phyloP scores from a whole-genome alignment of 768 basidiomycete genomes.

The Serendipita indica region DNA sequence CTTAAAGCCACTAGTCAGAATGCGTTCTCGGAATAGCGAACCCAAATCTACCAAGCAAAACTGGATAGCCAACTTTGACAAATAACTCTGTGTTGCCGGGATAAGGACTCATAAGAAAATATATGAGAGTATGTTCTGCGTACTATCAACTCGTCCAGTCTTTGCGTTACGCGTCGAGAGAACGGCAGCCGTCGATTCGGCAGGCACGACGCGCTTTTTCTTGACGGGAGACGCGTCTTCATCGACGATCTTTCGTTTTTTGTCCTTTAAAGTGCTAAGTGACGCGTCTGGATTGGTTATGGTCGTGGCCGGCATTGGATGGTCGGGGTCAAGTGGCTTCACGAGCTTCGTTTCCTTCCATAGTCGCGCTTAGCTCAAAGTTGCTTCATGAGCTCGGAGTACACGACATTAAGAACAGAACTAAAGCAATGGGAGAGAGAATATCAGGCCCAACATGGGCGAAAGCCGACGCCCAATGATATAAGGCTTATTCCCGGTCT shows the following conservation, averaged over 20 bases:
- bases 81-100: constrained; percentile 32
- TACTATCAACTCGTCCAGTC: background rate
- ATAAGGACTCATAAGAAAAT: background rate
- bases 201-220: background rate
- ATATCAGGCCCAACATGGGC: constrained; percentile 41
- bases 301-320: constrained; percentile 2
- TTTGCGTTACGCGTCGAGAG: background rate
- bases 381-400: constrained; percentile 8
- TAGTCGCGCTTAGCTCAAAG: background rate
- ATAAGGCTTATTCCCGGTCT: constrained; percentile 47
- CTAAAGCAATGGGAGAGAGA: constrained; percentile 67
- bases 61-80: constrained; percentile 45
- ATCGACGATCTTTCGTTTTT: background rate
- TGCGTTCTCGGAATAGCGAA: no score
- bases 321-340: background rate
- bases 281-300: background rate
- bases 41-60: constrained; percentile 36
- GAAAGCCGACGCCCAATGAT: constrained; percentile 52
- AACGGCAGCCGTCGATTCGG: background rate
- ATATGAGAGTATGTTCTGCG: background rate
- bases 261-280: no score
- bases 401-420: constrained; percentile 40
- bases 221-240: background rate
- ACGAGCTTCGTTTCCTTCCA: background rate
- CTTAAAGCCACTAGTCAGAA: background rate